Evolutionary conservation across 331 rosid species (phyloP).

Genomic region (Stylosanthes scabra): DNA sequence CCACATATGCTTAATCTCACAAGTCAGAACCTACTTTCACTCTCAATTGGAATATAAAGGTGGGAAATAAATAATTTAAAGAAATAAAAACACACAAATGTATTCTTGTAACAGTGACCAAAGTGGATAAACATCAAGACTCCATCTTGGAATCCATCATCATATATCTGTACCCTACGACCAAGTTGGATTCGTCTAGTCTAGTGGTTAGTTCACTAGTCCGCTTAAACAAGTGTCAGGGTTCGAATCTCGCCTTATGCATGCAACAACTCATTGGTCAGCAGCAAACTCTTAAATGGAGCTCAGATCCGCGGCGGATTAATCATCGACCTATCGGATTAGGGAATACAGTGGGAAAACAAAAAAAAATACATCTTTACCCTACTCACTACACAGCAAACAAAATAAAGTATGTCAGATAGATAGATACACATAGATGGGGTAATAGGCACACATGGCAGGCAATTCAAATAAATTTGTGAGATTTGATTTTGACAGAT

Average conservation of each 20-base stretch:
- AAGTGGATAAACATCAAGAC: conserved; percentile 57
- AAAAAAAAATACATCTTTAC: conserved; percentile 9
- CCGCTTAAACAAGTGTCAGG: too few species aligned
- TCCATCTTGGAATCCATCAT: conserved; percentile 40
- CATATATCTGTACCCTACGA: conserved; percentile 37
- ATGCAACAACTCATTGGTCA: too few species aligned
- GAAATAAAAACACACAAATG: conserved; percentile 11
- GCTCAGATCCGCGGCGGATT: too few species aligned
- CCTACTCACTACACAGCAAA: conserved; percentile 23
- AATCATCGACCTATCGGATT: too few species aligned
- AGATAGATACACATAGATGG: conserved; percentile 46
- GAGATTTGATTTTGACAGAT: conserved; percentile 54
- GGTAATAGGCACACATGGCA: conserved; percentile 59
- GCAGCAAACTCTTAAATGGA: too few species aligned
- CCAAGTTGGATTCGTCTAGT: too few species aligned
- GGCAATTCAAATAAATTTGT: conserved; percentile 54
- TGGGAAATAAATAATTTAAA: conserved; percentile 22
- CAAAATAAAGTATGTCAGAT: conserved; percentile 33
- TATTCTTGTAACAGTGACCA: conserved; percentile 35
- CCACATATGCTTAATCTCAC: conserved; percentile 40
- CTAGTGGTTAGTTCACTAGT: too few species aligned
- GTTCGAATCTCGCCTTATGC: too few species aligned
- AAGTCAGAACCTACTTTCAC: conserved; percentile 45
- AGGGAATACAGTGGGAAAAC: too few species aligned
- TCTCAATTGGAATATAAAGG: conserved; percentile 43